Conservation (phyloP, 305 asterid genomes). For the Fraxinus floribunda region DNA sequence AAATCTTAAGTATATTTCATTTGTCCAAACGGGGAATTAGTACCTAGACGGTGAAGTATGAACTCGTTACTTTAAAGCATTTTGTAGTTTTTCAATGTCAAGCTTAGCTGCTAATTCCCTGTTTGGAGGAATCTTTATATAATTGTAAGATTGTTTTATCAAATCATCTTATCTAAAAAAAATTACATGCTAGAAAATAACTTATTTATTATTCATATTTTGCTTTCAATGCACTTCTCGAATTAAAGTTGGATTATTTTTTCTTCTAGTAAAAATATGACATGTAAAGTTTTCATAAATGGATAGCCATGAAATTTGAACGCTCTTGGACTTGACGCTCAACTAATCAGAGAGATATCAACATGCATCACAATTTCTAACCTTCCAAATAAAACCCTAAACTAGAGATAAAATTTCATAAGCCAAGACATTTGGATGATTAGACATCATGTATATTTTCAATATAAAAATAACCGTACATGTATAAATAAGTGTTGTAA, state of each 20-base stretch:
- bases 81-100: neutral
- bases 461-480: too few species aligned
- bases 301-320: neutral
- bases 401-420: neutral
- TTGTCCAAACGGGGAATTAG: neutral
- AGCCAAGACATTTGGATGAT: neutral
- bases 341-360: neutral
- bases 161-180: neutral
- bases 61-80: neutral
- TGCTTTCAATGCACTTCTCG: neutral
- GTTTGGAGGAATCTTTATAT: neutral
- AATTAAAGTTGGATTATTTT: neutral
- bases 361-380: neutral
- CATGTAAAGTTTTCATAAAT: neutral
- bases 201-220: neutral
- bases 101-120: neutral
- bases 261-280: neutral
- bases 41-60: neutral
- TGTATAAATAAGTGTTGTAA: neutral
- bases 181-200: neutral
- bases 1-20: neutral
- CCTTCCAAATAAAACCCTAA: neutral
- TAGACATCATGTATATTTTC: neutral
- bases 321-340: neutral
- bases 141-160: neutral